A percentile compares a stretch with the other conserved stretches of the same genome.
Evolutionary conservation across 768 basidiomycete species (phyloP).

Genomic region (Tulasnella sp.): DNA sequence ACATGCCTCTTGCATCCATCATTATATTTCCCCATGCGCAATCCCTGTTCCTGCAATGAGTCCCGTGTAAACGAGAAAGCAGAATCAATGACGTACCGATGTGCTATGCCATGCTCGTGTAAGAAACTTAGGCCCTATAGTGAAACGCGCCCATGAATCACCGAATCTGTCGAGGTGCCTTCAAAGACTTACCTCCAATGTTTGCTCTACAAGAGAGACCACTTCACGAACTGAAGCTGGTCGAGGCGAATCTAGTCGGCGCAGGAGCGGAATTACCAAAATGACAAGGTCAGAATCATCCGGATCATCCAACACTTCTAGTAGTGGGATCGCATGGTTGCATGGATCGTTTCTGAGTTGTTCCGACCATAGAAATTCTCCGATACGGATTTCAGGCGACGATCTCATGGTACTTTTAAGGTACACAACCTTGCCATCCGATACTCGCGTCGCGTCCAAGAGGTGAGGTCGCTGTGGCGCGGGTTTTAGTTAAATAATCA

Average conservation of each 20-base stretch:
- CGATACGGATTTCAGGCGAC: not conserved
- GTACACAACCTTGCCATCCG: not conserved
- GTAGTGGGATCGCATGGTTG: not conserved
- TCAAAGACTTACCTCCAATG: slow-evolving; percentile 3
- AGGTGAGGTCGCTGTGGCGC: not conserved
- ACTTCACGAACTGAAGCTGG: not conserved
- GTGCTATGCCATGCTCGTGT: slow-evolving; percentile 11
- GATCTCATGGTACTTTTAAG: not conserved
- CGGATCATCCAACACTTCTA: slow-evolving; percentile 1
- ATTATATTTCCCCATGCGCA: slow-evolving; percentile 11
- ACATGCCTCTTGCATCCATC: slow-evolving; percentile 10
- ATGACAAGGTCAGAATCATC: not conserved
- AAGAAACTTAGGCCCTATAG: slow-evolving; percentile 4
- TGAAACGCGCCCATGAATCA: not conserved
- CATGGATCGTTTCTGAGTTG: not conserved
- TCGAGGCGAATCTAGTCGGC: not conserved
- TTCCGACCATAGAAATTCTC: not conserved
- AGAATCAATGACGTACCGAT: slow-evolving; percentile 4
- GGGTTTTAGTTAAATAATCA: no score
- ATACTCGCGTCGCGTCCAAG: slow-evolving; percentile 3
- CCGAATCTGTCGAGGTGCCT: no score
- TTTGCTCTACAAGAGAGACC: slow-evolving; percentile 6
- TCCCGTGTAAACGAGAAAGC: no score
- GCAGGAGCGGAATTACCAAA: slow-evolving; percentile 7
- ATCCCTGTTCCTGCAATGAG: not conserved